phyloP scores from a whole-genome alignment of 2,329 filamentous ascomycete genomes.

The Hirsutella thompsonii region DNA sequence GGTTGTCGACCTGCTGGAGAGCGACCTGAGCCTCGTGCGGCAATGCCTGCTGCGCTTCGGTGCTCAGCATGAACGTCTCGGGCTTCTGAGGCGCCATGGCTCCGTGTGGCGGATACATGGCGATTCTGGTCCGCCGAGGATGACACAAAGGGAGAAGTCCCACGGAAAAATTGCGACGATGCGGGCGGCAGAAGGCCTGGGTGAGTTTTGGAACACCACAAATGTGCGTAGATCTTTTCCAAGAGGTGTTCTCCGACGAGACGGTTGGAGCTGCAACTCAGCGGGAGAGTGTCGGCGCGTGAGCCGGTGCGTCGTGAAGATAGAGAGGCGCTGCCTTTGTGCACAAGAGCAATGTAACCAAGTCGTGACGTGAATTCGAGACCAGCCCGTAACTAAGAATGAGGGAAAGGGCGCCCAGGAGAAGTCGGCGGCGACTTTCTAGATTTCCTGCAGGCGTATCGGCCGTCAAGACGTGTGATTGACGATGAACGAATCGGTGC shows the following conservation, averaged over 20 bases:
- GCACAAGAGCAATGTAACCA: constrained; percentile 6
- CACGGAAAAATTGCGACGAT: neutral
- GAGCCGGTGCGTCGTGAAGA: neutral
- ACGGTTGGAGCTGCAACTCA: neutral
- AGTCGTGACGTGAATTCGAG: constrained; percentile 23
- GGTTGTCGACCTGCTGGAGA: constrained; percentile 93
- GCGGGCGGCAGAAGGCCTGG: neutral
- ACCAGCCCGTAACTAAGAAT: constrained; percentile 29
- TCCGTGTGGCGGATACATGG: constrained; percentile 73
- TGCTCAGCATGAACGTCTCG: constrained; percentile 97
- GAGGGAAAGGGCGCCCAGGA: constrained; percentile 14
- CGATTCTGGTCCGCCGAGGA: constrained; percentile 14
- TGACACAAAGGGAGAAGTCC: constrained; percentile 2
- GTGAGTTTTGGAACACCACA: neutral
- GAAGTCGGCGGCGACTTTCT: constrained; percentile 10
- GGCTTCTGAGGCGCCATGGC: constrained; percentile 92
- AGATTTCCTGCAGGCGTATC: constrained; percentile 13
- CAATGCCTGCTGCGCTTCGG: constrained; percentile 89
- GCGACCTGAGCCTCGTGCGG: constrained; percentile 95
- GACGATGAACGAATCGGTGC: constrained; percentile 13
- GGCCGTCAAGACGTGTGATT: constrained; percentile 28
- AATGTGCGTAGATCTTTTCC: neutral
- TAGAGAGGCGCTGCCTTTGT: constrained; percentile 19
- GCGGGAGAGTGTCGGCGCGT: neutral
- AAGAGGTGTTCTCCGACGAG: neutral